Evolutionary conservation across 306 rosid species (phyloP), one percentile per base, ranked within the genome.

Genomic region (Trifolium repens): DNA sequence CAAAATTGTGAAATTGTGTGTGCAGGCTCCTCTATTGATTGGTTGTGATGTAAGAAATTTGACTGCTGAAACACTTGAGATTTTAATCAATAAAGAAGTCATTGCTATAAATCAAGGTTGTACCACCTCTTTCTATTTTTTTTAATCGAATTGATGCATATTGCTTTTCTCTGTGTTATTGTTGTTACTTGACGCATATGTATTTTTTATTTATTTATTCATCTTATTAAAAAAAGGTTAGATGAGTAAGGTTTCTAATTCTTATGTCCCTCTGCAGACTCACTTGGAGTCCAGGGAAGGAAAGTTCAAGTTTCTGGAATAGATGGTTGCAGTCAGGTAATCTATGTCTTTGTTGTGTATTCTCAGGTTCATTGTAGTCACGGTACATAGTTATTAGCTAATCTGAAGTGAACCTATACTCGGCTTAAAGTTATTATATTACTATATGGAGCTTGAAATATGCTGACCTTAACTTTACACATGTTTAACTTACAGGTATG

Each of bases 221-320:
- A 69, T 72, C 15, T 65, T 9, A 11, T 49, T 80, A 44, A 39
- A 27, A 42, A 39, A 58, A 69, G 57, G 49, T 83, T 55, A 47
- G 71, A 9, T 15, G 55, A 60, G 66, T 15, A 50, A 54, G 52
- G 40, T 27, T 69, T 66, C 60, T 32, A 47, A 64, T 71, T 81
- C 9, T 81, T 35, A 46, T 71, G 63, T 74, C 9, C 59, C 58
- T 82, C 40, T 60, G 84, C 87, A 94, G 98, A 94, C 71, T 73
- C 88, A 37, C 91, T 91, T 84, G 98, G 98, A 64, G 90, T 94
- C 78, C 98, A 94, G 79, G 98, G 98, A 78, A 92, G 97, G 82
- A 91, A 90, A 80, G 89, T 91, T 83, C 13, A 79, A 66, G 85
- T 50, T 78, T 16, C 93, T 68, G 98, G 96, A 79, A 32, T 58